Conservation (phyloP, 352 stramenopile genomes). For the Aphanomyces astaci region DNA sequence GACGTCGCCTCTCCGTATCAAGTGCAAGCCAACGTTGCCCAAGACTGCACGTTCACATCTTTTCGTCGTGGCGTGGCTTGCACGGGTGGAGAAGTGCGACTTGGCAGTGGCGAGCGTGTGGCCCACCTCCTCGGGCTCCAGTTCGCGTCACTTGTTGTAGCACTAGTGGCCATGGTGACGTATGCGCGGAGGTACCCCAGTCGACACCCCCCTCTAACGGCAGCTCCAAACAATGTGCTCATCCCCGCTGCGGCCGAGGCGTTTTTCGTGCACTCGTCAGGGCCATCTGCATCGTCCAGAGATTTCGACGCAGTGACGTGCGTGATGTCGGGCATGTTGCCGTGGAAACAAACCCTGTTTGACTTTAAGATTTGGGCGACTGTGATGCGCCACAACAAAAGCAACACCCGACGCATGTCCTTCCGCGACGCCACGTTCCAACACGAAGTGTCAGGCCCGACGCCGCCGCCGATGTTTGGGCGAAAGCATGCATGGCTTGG, state of each 20-base stretch:
- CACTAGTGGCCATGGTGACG: neutral
- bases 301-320: neutral
- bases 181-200: neutral
- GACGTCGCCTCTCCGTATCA: neutral
- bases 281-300: neutral
- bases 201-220: neutral
- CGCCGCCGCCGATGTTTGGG: neutral
- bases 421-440: neutral
- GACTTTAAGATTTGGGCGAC: neutral
- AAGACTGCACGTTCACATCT: neutral
- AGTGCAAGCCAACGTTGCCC: neutral
- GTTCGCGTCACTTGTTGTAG: neutral
- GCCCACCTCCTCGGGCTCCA: neutral
- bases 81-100: neutral
- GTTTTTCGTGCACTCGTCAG: neutral
- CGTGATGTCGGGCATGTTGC: neutral
- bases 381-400: neutral
- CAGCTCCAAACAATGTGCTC: neutral
- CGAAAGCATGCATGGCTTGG: neutral
- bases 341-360: neutral
- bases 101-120: neutral
- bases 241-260: neutral
- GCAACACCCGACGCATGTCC: neutral
- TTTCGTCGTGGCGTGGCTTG: neutral
- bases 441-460: neutral